These are phyloP conservation scores for Aspergillus biplanus DNA, from an alignment of 495 filamentous ascomycete genomes.

Conservation along the genomic window DNA sequence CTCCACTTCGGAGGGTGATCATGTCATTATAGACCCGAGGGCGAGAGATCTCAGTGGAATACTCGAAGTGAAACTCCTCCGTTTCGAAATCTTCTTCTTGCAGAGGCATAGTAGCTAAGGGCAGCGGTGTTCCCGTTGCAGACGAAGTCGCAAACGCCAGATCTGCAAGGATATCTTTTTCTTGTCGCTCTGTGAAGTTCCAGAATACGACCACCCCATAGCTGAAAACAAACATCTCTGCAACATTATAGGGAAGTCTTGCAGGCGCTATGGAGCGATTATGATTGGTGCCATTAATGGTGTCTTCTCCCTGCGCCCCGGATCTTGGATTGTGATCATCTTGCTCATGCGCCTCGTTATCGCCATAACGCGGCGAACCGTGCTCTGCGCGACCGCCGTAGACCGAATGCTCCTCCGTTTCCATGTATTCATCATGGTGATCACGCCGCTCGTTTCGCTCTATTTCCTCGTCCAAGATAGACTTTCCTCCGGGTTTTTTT, in stretches of 20 bases:
- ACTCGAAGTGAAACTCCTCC: slow-evolving; percentile 99
- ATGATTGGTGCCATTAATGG: slow-evolving; percentile 1
- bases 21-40: slow-evolving; percentile 98
- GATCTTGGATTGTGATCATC: slow-evolving; percentile 1
- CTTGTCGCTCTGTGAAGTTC: slow-evolving; percentile 95
- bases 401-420: slow-evolving; percentile 48
- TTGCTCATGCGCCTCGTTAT: slow-evolving; percentile 13
- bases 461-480: slow-evolving; percentile 92
- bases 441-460: slow-evolving; percentile 88
- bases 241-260: slow-evolving; percentile 72
- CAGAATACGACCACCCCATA: slow-evolving; percentile 99
- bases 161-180: slow-evolving; percentile 96
- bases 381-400: slow-evolving; percentile 29
- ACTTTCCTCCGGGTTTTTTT: slow-evolving; percentile 91
- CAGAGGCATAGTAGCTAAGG: slow-evolving; percentile 70
- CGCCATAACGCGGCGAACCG: slow-evolving; percentile 18
- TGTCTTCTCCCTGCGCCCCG: neutral
- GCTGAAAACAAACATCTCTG: slow-evolving; percentile 97
- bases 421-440: slow-evolving; percentile 87
- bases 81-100: slow-evolving; percentile 92
- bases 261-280: slow-evolving; percentile 32
- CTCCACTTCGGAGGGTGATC: slow-evolving; percentile 92
- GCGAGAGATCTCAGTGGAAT: slow-evolving; percentile 78
- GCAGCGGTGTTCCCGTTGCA: slow-evolving; percentile 52
- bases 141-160: slow-evolving; percentile 81